A percentile compares a stretch with the other conserved stretches of the same genome.
Evolutionary conservation across 2,329 filamentous ascomycete genomes (phyloP).

Genomic region (Scedosporium boydii): DNA sequence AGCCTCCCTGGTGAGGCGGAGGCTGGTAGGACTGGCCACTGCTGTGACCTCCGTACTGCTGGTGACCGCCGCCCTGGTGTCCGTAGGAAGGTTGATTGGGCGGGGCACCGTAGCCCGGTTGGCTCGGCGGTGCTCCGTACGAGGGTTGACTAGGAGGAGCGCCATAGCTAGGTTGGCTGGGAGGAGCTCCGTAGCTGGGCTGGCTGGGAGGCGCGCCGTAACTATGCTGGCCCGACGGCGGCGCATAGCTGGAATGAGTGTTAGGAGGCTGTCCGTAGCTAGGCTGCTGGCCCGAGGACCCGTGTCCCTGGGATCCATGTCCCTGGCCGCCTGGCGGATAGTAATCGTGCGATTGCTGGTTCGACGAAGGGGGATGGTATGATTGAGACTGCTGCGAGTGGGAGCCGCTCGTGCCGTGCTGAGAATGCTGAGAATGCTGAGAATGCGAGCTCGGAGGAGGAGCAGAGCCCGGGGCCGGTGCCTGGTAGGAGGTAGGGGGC

Average conservation of each 20-base stretch:
- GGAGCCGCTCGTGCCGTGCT: constrained; percentile 1
- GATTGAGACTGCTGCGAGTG: constrained; percentile 13
- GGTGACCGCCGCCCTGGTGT: not conserved
- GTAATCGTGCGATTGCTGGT: constrained; percentile 2
- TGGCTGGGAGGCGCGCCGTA: constrained; percentile 14
- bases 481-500: constrained; percentile 52
- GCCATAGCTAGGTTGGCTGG: constrained; percentile 13
- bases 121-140: constrained; percentile 13
- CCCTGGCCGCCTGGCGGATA: constrained; percentile 2
- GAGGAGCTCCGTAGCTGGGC: constrained; percentile 15
- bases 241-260: constrained; percentile 13
- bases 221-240: constrained; percentile 17
- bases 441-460: constrained; percentile 5
- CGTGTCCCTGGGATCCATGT: constrained; percentile 4
- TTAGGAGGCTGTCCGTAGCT: constrained; percentile 14
- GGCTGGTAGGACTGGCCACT: constrained; percentile 1
- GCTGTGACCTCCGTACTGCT: not conserved
- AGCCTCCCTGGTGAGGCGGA: constrained; percentile 11
- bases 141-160: constrained; percentile 18
- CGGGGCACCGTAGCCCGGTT: constrained; percentile 6
- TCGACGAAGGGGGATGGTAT: constrained; percentile 22
- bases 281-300: constrained; percentile 6
- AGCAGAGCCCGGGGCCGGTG: constrained; percentile 13
- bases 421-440: not conserved
- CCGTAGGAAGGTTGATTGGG: too few relatives aligned